Percentiles rank a stretch among this genome's conserved stretches.
phyloP scores from a whole-genome alignment of 1,284 basidiomycete species.

The Ceratobasidium sp. region DNA sequence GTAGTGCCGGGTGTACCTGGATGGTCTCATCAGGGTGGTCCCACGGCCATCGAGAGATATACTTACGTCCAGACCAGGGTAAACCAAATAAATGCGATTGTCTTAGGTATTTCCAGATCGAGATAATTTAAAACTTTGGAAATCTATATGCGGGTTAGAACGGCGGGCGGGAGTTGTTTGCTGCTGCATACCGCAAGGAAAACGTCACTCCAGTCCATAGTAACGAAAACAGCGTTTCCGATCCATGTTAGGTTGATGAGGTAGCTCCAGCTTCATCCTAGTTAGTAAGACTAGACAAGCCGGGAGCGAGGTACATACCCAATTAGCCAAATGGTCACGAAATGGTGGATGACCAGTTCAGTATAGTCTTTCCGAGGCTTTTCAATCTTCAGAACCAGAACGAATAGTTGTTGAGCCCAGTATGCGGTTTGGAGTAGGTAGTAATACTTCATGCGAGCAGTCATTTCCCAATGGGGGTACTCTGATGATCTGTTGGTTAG shows the following conservation, averaged over 20 bases:
- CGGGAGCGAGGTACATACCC: slow-evolving; percentile 56
- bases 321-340: slow-evolving; percentile 95
- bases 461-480: slow-evolving; percentile 91
- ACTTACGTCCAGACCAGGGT: slow-evolving; percentile 82
- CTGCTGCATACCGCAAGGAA: slow-evolving; percentile 76
- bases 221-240: slow-evolving; percentile 84
- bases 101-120: slow-evolving; percentile 67
- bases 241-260: slow-evolving; percentile 81
- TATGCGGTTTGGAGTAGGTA: slow-evolving; percentile 90
- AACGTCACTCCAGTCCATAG: slow-evolving; percentile 95
- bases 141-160: slow-evolving; percentile 56
- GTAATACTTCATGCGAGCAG: slow-evolving; percentile 82
- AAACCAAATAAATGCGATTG: slow-evolving; percentile 70
- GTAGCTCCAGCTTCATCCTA: slow-evolving; percentile 78
- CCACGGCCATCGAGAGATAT: background rate
- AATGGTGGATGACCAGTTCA: slow-evolving; percentile 86
- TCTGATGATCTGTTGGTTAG: slow-evolving; percentile 52
- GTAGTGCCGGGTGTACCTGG: slow-evolving; percentile 94
- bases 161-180: background rate
- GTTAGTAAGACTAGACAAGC: background rate
- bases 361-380: slow-evolving; percentile 91
- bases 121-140: slow-evolving; percentile 90
- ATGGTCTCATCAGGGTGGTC: slow-evolving; percentile 24
- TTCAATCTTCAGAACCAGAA: slow-evolving; percentile 83
- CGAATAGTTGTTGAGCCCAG: slow-evolving; percentile 92